Percentiles rank a stretch among this genome's conserved stretches.
Conservation (phyloP, 495 filamentous ascomycete genomes). For the Apiosordaria backusii region DNA sequence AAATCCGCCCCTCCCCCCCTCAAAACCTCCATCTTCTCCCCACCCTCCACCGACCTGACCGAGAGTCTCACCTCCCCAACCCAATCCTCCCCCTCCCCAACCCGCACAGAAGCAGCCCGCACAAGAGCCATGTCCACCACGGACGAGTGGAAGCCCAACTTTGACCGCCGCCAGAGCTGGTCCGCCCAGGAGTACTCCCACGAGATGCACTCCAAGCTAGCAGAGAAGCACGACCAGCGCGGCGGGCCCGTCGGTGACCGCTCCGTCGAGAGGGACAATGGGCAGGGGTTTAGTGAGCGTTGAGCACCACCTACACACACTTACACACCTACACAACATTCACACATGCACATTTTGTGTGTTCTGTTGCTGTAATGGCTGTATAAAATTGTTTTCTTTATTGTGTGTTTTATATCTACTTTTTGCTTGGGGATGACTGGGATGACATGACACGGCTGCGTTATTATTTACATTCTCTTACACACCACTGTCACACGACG, state of each 20-base stretch:
- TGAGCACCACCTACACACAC: not conserved
- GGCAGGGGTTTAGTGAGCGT: constrained; percentile 35
- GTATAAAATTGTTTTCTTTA: too few relatives aligned
- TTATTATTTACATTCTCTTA: too few relatives aligned
- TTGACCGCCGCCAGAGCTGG: constrained; percentile 45
- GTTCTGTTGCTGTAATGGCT: too few relatives aligned
- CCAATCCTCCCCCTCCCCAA: not conserved
- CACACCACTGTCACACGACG: too few relatives aligned
- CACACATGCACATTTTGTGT: too few relatives aligned
- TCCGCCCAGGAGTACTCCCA: constrained; percentile 47
- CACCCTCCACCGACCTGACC: not conserved
- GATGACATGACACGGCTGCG: too few relatives aligned
- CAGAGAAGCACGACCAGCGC: constrained; percentile 8
- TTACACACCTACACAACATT: not conserved
- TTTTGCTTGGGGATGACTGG: too few relatives aligned
- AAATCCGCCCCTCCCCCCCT: not conserved
- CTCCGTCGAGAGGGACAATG: constrained; percentile 3
- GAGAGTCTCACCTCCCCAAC: not conserved
- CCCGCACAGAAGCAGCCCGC: constrained; percentile 27
- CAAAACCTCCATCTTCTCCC: not conserved
- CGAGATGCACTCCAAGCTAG: constrained; percentile 32
- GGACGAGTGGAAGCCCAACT: constrained; percentile 41
- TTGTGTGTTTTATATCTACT: too few relatives aligned
- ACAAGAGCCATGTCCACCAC: constrained; percentile 37
- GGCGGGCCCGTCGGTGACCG: not conserved